phyloP scores from a whole-genome alignment of 2,329 filamentous ascomycete genomes.

The Alternaria longipes region DNA sequence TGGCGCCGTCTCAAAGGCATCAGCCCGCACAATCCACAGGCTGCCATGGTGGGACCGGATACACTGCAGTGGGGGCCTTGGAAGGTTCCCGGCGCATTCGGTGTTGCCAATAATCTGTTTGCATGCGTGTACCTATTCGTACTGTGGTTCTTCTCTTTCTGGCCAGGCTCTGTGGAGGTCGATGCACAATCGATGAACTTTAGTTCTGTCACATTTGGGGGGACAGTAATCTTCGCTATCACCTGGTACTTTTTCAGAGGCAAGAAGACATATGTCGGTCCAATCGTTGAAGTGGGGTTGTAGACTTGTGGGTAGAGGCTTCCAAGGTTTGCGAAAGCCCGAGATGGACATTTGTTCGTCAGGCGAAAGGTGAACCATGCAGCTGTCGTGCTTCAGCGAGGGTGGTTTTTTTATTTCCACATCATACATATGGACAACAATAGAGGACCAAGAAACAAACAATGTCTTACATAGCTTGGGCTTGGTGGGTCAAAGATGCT shows the following conservation, averaged over 20 bases:
- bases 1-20: constrained; percentile 14
- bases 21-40: background rate
- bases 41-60: constrained; percentile 3
- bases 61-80: constrained; percentile 7
- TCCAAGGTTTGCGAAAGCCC: background rate
- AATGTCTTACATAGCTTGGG: background rate
- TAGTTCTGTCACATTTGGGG: constrained; percentile 26
- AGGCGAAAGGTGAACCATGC: background rate
- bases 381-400: background rate
- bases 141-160: constrained; percentile 29
- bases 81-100: constrained; percentile 7
- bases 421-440: background rate
- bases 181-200: constrained; percentile 28
- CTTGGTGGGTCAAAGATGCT: background rate
- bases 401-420: background rate
- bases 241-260: constrained; percentile 20
- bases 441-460: background rate
- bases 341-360: background rate
- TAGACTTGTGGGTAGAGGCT: background rate
- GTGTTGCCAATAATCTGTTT: constrained; percentile 19
- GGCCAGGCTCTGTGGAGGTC: constrained; percentile 13
- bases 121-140: constrained; percentile 21
- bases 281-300: constrained; percentile 21
- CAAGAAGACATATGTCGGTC: constrained; percentile 29
- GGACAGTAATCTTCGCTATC: constrained; percentile 18